These are phyloP conservation scores for Candida oleophila DNA, from an alignment of 805 yeast species.

Conservation along the genomic window DNA sequence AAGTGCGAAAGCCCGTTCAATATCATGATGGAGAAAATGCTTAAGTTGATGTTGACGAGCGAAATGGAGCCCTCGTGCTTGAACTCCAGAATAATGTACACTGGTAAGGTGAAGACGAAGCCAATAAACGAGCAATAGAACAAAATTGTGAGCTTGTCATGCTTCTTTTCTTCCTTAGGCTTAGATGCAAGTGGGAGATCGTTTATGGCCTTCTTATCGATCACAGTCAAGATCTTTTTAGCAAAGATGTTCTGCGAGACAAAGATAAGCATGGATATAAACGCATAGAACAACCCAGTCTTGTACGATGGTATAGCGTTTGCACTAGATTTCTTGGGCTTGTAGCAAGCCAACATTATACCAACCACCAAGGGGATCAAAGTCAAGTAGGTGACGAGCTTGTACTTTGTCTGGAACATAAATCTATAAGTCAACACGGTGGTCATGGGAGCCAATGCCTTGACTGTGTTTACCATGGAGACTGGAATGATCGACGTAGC, in stretches of 20 bases:
- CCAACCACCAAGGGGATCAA: conserved; percentile 79
- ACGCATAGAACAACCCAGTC: conserved; percentile 50
- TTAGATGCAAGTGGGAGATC: conserved; percentile 8
- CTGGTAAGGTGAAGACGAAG: conserved; percentile 61
- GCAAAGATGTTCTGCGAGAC: conserved; percentile 81
- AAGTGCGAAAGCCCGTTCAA: conserved; percentile 73
- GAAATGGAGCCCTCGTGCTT: conserved; percentile 21
- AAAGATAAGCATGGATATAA: conserved; percentile 61
- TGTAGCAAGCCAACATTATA: conserved; percentile 74
- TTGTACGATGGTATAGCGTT: conserved; percentile 15
- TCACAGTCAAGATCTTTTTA: conserved; percentile 63
- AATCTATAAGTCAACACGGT: conserved; percentile 79
- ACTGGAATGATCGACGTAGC: conserved; percentile 93
- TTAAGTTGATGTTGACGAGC: conserved; percentile 27
- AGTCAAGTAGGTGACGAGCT: conserved; percentile 68
- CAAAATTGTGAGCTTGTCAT: conserved; percentile 70
- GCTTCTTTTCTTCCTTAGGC: conserved; percentile 32
- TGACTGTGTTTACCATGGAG: conserved; percentile 91
- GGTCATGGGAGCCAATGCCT: conserved; percentile 85
- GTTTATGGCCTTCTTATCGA: conserved; percentile 15
- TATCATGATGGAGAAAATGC: conserved; percentile 40
- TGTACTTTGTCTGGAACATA: conserved; percentile 58
- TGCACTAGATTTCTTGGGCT: conserved; percentile 33
- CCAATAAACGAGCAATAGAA: conserved; percentile 73
- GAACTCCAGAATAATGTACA: conserved; percentile 60